phyloP scores from a whole-genome alignment of 1,284 basidiomycete species.

The Waitea zeae region DNA sequence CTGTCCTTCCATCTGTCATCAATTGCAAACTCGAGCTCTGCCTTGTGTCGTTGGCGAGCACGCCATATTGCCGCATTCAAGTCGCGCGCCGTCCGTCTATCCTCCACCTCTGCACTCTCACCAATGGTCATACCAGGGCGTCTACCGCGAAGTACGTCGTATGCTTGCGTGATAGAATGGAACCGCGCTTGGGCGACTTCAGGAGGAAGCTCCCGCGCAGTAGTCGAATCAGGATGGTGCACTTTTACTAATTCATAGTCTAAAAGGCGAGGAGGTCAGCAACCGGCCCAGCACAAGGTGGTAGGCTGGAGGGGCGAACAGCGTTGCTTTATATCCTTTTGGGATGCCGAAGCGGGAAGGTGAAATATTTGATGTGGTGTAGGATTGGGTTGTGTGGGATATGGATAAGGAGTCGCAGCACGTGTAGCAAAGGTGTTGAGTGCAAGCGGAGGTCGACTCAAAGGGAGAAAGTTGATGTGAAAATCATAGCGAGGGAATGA shows the following conservation, averaged over 20 bases:
- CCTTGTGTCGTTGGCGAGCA: slow-evolving; percentile 17
- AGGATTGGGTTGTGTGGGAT: slow-evolving; percentile 31
- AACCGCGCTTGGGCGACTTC: slow-evolving; percentile 38
- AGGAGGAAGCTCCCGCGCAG: slow-evolving; percentile 25
- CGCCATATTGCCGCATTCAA: slow-evolving; percentile 17
- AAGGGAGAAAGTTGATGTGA: too few relatives aligned
- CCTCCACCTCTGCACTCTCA: slow-evolving; percentile 16
- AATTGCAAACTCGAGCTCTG: too few relatives aligned
- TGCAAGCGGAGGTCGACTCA: too few relatives aligned
- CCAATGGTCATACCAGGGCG: slow-evolving; percentile 13
- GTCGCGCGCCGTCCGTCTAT: slow-evolving; percentile 13
- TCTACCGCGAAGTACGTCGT: slow-evolving; percentile 35
- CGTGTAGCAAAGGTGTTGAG: background rate
- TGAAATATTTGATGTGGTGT: slow-evolving; percentile 59
- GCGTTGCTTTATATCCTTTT: slow-evolving; percentile 41
- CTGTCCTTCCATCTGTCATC: too few relatives aligned
- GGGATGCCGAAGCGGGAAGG: slow-evolving; percentile 32
- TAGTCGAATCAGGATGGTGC: slow-evolving; percentile 52
- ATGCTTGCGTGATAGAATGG: slow-evolving; percentile 41
- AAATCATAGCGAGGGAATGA: too few relatives aligned
- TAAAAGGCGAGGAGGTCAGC: slow-evolving; percentile 11
- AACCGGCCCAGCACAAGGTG: too few relatives aligned
- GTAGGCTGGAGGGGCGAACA: slow-evolving; percentile 22
- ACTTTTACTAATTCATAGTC: slow-evolving; percentile 56
- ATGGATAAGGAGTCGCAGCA: slow-evolving; percentile 30